Base-by-base conservation (phyloP, 495 filamentous ascomycete genomes). In the Aspergillus funiculosus region DNA sequence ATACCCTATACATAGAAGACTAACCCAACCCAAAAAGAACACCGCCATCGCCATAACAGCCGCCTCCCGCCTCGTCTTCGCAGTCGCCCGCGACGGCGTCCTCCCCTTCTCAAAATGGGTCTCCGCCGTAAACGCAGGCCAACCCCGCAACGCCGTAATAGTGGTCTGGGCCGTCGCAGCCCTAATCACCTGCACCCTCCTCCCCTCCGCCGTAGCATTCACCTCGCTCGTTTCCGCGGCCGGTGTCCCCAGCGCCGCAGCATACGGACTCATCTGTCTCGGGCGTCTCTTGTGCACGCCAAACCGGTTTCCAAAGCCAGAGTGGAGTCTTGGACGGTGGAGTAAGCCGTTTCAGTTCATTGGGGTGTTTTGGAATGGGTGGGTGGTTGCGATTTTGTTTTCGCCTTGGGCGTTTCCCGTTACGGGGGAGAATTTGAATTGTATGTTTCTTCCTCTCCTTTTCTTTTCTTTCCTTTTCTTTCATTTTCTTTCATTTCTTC, bases 51-150 rank as follows among this genome's bases (percentile, higher is more conserved):
- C 75, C 26, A 72, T 75, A 38, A 67, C 74, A 36, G 74, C 75
- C 19, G 71, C 71, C n/a, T 78, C 74, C 24, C 73, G 75, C 29
- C 65, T 78, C 11, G 73, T 77, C 56, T 78, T 75, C 57, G 75
- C 75, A 26, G 72, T 78, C 18, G 74, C 75, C 29, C 68, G 75
- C 30, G 75, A 78, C 50, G 74, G 74, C 26, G 75, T 76, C 20
- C 68, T 78, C 18, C 75, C 75, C 4, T 77, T 77, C 61, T 75
- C 74, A 4, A 52, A 68, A 48, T 78, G 74, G 74, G 73, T 78
- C 19, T 71, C 71, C 24, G 52, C 57, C n/a, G 72, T 78, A 5
- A 61, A 75, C 15, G 52, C 62, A 28, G 74, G 72, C 45, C 71
- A 77, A 43, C 75, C 75, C 2, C 72, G 65, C 35, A 77, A 78